These are phyloP conservation scores for Trapa incisa DNA, from an alignment of 345 rosid genomes.

Conservation along the genomic window DNA sequence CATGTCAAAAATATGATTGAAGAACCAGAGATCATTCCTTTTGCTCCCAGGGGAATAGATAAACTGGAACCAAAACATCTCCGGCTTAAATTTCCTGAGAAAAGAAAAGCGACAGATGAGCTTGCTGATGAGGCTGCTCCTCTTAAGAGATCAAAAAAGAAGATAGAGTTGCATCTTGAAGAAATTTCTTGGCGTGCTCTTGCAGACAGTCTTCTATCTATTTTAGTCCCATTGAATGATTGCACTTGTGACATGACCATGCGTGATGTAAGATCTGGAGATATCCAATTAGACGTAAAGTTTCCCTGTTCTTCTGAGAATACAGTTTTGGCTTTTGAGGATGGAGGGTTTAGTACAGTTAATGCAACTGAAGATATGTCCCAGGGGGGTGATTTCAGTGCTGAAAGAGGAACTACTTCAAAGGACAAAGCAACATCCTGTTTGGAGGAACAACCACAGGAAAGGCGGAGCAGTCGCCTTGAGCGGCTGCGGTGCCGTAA, in stretches of 20 bases:
- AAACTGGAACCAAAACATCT: constrained; percentile 73
- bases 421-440: constrained; percentile 45
- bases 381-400: constrained; percentile 28
- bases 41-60: constrained; percentile 92
- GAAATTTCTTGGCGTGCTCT: constrained; percentile 74
- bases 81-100: constrained; percentile 75
- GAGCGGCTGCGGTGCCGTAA: constrained; percentile 90
- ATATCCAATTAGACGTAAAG: constrained; percentile 45
- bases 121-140: constrained; percentile 33
- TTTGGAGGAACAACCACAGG: constrained; percentile 76
- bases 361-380: constrained; percentile 26
- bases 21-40: constrained; percentile 64
- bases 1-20: constrained; percentile 65
- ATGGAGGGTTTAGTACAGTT: constrained; percentile 22
- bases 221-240: constrained; percentile 41
- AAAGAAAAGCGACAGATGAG: constrained; percentile 58
- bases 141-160: constrained; percentile 44
- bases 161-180: constrained; percentile 37
- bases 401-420: constrained; percentile 27
- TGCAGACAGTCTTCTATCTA: constrained; percentile 50
- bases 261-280: constrained; percentile 44
- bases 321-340: constrained; percentile 27
- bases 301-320: constrained; percentile 34
- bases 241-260: constrained; percentile 20
- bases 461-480: constrained; percentile 95